A percentile compares a stretch with the other conserved stretches of the same genome.
These are phyloP conservation scores for Citrullus mucosospermus DNA, from an alignment of 306 rosid genomes.

Conservation along the genomic window DNA sequence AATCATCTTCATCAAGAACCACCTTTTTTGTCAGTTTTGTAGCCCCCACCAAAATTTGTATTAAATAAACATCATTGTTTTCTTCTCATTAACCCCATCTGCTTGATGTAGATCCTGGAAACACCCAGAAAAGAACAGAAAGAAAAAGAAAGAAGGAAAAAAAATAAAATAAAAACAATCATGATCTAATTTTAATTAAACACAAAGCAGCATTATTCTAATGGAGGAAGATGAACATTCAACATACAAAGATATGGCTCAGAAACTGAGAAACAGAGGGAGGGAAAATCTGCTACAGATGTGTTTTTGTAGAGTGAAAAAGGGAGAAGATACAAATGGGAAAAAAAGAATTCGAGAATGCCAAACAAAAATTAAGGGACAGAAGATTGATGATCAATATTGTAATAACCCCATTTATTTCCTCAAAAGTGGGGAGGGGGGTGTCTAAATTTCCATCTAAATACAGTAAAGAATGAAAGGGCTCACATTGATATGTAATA, in stretches of 20 bases:
- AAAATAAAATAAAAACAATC: neutral
- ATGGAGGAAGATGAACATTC: neutral
- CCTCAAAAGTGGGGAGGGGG: slow-evolving; percentile 14
- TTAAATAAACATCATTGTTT: slow-evolving; percentile 10
- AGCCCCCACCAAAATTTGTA: slow-evolving; percentile 29
- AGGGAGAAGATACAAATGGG: slow-evolving; percentile 11
- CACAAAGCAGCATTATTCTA: neutral
- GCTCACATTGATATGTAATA: slow-evolving; percentile 14
- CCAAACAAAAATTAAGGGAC: neutral
- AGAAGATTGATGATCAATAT: slow-evolving; percentile 7
- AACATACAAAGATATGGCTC: no score
- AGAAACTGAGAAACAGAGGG: no score
- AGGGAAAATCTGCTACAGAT: neutral
- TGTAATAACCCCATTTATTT: slow-evolving; percentile 50
- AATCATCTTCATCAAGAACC: slow-evolving; percentile 12
- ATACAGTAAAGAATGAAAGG: slow-evolving; percentile 74
- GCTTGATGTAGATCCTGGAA: neutral
- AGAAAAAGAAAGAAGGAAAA: neutral
- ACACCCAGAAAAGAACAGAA: neutral
- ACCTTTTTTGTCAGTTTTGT: slow-evolving; percentile 35
- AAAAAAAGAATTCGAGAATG: slow-evolving; percentile 11
- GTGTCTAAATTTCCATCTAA: slow-evolving; percentile 42
- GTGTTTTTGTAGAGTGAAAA: neutral
- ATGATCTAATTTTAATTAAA: neutral
- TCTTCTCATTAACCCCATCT: slow-evolving; percentile 13